Percentiles rank a stretch among this genome's conserved stretches.
These are phyloP conservation scores for Tricholoma matsutake DNA, from an alignment of 768 basidiomycete genomes.

Conservation along the genomic window DNA sequence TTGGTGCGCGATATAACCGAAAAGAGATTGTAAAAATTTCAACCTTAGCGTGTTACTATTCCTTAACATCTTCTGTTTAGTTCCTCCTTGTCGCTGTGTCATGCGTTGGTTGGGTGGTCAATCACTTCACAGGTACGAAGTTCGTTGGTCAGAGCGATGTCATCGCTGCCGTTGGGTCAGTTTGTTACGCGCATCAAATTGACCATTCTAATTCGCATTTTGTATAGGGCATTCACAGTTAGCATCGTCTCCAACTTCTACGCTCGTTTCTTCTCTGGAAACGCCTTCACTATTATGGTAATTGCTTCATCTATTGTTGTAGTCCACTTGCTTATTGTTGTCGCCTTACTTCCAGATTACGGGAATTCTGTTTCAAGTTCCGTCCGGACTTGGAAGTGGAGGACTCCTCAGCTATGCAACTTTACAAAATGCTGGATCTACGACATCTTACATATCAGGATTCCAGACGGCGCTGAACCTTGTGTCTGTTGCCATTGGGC, in stretches of 20 bases:
- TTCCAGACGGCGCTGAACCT: constrained; percentile 76
- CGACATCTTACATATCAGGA: constrained; percentile 61
- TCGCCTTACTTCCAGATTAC: constrained; percentile 44
- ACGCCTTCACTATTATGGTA: constrained; percentile 82
- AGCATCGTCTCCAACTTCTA: constrained; percentile 79
- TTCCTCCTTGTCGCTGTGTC: constrained; percentile 53
- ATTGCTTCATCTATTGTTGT: constrained; percentile 13
- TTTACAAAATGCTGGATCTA: constrained; percentile 49
- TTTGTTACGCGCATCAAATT: background rate
- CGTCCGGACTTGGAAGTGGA: constrained; percentile 76
- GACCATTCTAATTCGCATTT: background rate
- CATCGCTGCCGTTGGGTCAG: constrained; percentile 68
- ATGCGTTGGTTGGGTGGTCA: constrained; percentile 73
- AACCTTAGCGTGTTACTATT: background rate
- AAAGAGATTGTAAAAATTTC: constrained; percentile 49
- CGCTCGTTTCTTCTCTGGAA: constrained; percentile 67
- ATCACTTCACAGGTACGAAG: constrained; percentile 61
- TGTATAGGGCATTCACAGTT: constrained; percentile 67
- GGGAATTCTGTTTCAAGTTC: constrained; percentile 82
- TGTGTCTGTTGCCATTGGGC: constrained; percentile 71
- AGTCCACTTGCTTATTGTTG: background rate
- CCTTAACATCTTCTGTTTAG: background rate
- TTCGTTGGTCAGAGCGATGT: constrained; percentile 74
- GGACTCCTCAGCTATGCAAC: constrained; percentile 73
- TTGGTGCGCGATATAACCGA: constrained; percentile 55